These are phyloP conservation scores for Pseudogymnoascus sp. DNA, from an alignment of 2,329 filamentous ascomycete species.

Conservation along the genomic window DNA sequence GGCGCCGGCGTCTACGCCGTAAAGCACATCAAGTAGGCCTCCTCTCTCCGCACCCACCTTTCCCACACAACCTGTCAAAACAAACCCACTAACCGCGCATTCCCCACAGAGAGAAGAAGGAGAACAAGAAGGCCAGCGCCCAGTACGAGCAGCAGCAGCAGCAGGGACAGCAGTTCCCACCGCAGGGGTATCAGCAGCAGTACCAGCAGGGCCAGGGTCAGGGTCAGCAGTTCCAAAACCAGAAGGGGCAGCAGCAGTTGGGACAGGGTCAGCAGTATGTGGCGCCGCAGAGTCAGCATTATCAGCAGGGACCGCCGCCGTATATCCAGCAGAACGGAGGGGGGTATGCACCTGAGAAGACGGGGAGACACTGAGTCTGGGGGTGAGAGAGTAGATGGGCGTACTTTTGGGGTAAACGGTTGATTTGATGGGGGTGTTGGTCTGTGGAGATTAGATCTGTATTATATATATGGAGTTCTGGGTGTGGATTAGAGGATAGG, in stretches of 20 bases:
- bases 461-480: not conserved
- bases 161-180: not conserved
- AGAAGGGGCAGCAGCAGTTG: not conserved
- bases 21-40: not conserved
- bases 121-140: not conserved
- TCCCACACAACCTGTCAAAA: not conserved
- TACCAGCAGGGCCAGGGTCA: not conserved
- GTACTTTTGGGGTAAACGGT: not conserved
- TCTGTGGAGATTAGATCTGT: not conserved
- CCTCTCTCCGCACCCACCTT: not conserved
- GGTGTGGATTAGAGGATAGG: not conserved
- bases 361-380: not conserved
- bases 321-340: not conserved
- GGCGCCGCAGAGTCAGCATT: not conserved
- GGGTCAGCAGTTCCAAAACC: not conserved
- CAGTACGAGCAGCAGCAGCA: not conserved
- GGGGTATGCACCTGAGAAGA: not conserved
- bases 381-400: not conserved
- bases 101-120: not conserved
- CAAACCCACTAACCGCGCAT: not conserved
- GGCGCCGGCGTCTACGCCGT: conserved; percentile 3
- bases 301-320: not conserved
- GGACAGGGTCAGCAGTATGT: not conserved
- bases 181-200: not conserved
- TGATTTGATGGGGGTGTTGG: not conserved